A percentile compares a stretch with the other conserved stretches of the same genome.
Conservation (phyloP, 768 basidiomycete genomes). For the Termitomyces sp. region DNA sequence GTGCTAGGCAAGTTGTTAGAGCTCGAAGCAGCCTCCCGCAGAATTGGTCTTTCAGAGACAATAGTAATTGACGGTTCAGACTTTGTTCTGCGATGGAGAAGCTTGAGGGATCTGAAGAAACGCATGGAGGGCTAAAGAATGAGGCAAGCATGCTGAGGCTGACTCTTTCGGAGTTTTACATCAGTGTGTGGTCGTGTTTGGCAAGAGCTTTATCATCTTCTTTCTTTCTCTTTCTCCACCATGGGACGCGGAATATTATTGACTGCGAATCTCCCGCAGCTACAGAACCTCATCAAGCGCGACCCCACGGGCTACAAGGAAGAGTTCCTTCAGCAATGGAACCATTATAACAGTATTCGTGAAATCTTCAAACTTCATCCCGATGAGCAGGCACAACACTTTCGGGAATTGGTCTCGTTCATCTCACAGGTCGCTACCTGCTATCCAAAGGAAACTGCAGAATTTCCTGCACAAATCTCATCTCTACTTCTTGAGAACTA, state of each 20-base stretch:
- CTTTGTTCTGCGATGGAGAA: conserved; percentile 45
- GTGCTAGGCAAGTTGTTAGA: conserved; percentile 17
- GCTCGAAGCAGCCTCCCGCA: conserved; percentile 2
- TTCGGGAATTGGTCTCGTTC: conserved; percentile 86
- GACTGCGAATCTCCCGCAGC: conserved; percentile 87
- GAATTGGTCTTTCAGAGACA: conserved; percentile 15
- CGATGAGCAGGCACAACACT: conserved; percentile 80
- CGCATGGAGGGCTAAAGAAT: conserved; percentile 29
- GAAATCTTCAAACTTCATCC: conserved; percentile 83
- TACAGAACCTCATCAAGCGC: conserved; percentile 96
- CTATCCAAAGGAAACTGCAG: conserved; percentile 87
- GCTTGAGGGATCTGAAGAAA: conserved; percentile 40
- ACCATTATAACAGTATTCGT: conserved; percentile 85
- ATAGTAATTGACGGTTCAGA: conserved; percentile 39
- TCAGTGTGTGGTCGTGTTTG: conserved; percentile 11
- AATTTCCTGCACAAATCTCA: conserved; percentile 80
- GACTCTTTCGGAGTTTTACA: not conserved
- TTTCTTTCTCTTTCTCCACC: conserved; percentile 7
- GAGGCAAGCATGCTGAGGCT: conserved; percentile 2
- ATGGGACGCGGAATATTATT: conserved; percentile 74
- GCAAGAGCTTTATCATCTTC: conserved; percentile 10
- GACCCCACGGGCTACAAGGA: conserved; percentile 89
- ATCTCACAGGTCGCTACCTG: conserved; percentile 84
- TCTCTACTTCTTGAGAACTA: conserved; percentile 77
- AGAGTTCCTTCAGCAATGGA: conserved; percentile 96